Conservation (phyloP, 345 rosid genomes). For the Ceriops zippeliana region DNA sequence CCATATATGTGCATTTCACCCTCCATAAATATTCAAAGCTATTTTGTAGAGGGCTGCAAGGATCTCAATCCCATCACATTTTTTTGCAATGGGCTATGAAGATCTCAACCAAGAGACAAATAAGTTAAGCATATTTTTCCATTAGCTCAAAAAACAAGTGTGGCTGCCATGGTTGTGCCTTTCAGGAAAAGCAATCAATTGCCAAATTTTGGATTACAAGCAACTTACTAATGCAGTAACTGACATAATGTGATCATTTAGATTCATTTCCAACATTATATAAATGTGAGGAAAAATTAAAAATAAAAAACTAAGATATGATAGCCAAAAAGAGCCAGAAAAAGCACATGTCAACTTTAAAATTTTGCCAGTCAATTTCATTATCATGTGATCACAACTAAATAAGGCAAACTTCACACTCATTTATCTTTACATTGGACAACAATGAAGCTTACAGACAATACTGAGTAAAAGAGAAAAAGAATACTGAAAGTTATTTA, state of each 20-base stretch:
- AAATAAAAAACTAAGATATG: too few species aligned
- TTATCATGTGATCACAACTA: neutral
- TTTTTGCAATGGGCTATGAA: too few species aligned
- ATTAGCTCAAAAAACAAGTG: too few species aligned
- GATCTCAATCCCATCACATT: neutral
- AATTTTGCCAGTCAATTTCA: too few species aligned
- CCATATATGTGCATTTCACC: neutral
- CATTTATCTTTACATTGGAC: neutral
- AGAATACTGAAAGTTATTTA: neutral
- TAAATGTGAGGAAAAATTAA: neutral
- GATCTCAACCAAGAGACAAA: too few species aligned
- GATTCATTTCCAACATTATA: neutral
- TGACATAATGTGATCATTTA: neutral
- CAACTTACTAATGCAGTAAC: neutral
- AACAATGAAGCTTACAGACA: neutral
- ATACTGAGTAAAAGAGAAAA: conserved; percentile 4
- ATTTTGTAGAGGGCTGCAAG: neutral
- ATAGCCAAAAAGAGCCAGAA: too few species aligned
- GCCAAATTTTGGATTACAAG: conserved; percentile 3
- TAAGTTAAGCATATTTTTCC: too few species aligned
- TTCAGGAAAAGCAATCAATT: conserved; percentile 4
- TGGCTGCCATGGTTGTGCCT: neutral
- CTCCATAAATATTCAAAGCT: neutral
- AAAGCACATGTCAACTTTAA: too few species aligned
- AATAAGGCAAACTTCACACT: neutral